Evolutionary conservation across 257 asterid species (phyloP), one percentile per base, ranked within the genome.

Genomic region (Solanum virginianum): DNA sequence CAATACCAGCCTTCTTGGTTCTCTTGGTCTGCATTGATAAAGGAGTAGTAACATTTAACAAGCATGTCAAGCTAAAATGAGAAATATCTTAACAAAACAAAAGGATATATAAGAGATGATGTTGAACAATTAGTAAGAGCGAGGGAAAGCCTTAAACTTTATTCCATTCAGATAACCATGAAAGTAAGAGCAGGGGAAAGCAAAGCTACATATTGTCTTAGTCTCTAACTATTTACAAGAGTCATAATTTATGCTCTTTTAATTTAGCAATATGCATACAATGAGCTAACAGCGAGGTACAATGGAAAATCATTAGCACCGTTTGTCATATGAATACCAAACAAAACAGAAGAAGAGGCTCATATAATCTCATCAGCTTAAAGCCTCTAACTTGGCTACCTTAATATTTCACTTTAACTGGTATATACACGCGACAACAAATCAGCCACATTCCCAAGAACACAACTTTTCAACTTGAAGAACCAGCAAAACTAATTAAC

Each of bases 1-100:
- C 94, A 55, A 90, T 91, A 41, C 94, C 94, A 14, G 89, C 93
- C 90, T 91, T 91, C 93, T 91, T 91, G 83, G 93, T 91, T 90
- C 94, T 88, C 89, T 91, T 91, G 55, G 94, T 89, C 93, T 91
- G 88, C 60, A 87, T 54, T n/a, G 71, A 72, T 39, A 13, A 71
- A 80, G 72, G 16, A 72, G 32, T 39, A 7, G 26, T 36, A 36
- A 16, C 8, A 45, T 12, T 47, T 60, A 26, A 66, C 7, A 49
- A 9, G 24, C 62, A 86, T 8, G 13, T 55, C 0, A 53, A 56
- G 3, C 24, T 3, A 80, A 41, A 8, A 39, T 51, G 36, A 56
- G 10, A 32, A 32, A 32, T 32, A 32, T 32, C 36, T 32, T 32
- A 32, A 32, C 36, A 32, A 32, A 36, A 41, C 55, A 20, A 32